These are phyloP conservation scores for Manihot esculenta DNA, from an alignment of 441 rosid genomes.

Conservation along the genomic window DNA sequence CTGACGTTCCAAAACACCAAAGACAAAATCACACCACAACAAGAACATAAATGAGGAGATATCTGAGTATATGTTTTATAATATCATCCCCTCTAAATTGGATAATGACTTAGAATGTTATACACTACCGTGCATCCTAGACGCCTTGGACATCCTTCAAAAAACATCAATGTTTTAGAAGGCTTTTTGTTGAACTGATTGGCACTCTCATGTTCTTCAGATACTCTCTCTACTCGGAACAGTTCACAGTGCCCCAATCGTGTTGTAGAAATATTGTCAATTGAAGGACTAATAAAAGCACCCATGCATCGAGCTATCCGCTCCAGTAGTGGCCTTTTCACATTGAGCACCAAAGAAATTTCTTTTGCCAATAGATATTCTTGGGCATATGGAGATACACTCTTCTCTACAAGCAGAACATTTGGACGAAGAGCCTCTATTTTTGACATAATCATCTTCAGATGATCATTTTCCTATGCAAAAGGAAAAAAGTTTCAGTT, in stretches of 20 bases:
- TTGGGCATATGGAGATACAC: slow-evolving; percentile 82
- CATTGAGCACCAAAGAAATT: slow-evolving; percentile 86
- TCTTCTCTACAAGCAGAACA: slow-evolving; percentile 89
- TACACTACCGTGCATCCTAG: slow-evolving; percentile 90
- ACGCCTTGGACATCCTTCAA: slow-evolving; percentile 97
- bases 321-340: slow-evolving; percentile 78
- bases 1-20: slow-evolving; percentile 2
- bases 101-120: slow-evolving; percentile 15
- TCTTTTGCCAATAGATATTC: slow-evolving; percentile 80
- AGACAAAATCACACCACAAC: not conserved
- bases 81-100: slow-evolving; percentile 4
- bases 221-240: slow-evolving; percentile 63
- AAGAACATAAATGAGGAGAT: slow-evolving; percentile 6
- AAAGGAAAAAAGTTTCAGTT: slow-evolving; percentile 15
- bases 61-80: not conserved
- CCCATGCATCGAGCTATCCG: slow-evolving; percentile 91
- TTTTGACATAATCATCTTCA: slow-evolving; percentile 70
- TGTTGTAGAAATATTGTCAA: slow-evolving; percentile 55
- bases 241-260: slow-evolving; percentile 81
- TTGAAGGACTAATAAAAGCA: slow-evolving; percentile 67
- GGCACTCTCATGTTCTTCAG: slow-evolving; percentile 67
- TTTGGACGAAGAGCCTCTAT: slow-evolving; percentile 89
- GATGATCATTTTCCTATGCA: slow-evolving; percentile 81
- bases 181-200: slow-evolving; percentile 66
- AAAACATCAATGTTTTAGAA: slow-evolving; percentile 87